A percentile compares a stretch with the other conserved stretches of the same genome.
These are phyloP conservation scores for Juncus effusus DNA, from an alignment of 176 grass and related monocot species.

Conservation along the genomic window DNA sequence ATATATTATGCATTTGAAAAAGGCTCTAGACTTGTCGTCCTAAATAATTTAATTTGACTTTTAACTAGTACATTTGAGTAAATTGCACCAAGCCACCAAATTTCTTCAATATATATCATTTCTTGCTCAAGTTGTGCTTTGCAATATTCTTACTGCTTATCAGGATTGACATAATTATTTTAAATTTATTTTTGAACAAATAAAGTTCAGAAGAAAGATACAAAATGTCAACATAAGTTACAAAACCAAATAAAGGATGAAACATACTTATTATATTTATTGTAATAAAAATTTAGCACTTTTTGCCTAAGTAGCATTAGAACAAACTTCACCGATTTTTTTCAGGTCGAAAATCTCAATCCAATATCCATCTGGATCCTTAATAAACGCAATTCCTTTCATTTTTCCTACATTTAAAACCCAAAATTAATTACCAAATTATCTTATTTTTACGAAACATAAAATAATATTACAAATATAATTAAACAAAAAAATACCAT, in stretches of 20 bases:
- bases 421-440: not conserved
- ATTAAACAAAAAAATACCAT: conserved; percentile 46
- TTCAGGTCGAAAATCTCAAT: conserved; percentile 92
- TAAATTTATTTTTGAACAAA: not conserved
- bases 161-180: not conserved
- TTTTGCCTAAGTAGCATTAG: conserved; percentile 39
- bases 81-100: not conserved
- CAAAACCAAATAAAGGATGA: not conserved
- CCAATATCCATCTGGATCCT: conserved; percentile 98
- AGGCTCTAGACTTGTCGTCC: conserved; percentile 5
- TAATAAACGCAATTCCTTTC: conserved; percentile 96
- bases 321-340: conserved; percentile 47
- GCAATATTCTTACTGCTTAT: not conserved
- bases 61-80: not conserved
- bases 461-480: no score
- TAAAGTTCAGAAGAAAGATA: not conserved
- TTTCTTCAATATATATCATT: conserved; percentile 10
- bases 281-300: not conserved
- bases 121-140: conserved; percentile 3
- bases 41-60: conserved; percentile 8
- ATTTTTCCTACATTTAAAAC: conserved; percentile 63
- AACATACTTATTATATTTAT: not conserved
- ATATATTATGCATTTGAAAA: not conserved
- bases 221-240: not conserved
- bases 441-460: no score